These are phyloP conservation scores for Salix udensis DNA, from an alignment of 345 rosid genomes.

Conservation along the genomic window DNA sequence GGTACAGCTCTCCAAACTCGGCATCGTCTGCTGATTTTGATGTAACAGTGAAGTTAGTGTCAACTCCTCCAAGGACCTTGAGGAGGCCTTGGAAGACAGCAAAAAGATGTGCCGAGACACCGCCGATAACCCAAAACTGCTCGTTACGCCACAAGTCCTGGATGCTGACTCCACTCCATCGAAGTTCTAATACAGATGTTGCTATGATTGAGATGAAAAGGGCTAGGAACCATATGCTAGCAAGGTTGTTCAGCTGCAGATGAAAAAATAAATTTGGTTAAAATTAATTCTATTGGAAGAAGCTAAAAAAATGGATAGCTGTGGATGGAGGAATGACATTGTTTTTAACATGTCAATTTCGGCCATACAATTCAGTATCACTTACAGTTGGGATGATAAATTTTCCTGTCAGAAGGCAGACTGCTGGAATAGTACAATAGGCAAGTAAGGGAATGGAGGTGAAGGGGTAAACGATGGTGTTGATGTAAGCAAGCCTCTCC, in stretches of 20 bases:
- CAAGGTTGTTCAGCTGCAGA: conserved; percentile 68
- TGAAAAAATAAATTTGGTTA: conserved; percentile 2
- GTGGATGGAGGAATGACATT: neutral
- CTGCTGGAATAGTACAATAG: conserved; percentile 89
- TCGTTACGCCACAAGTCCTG: conserved; percentile 94
- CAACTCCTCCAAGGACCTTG: conserved; percentile 90
- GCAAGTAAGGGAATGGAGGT: conserved; percentile 91
- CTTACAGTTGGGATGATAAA: conserved; percentile 90
- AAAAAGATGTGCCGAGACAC: conserved; percentile 93
- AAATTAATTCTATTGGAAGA: neutral
- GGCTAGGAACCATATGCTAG: conserved; percentile 86
- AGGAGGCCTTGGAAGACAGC: conserved; percentile 96
- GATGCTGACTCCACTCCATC: conserved; percentile 90
- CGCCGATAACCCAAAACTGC: conserved; percentile 97
- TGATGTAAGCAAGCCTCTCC: conserved; percentile 81
- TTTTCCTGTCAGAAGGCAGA: conserved; percentile 93
- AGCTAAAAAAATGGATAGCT: neutral
- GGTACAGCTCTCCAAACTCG: conserved; percentile 89
- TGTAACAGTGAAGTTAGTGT: conserved; percentile 94
- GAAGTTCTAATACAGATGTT: conserved; percentile 75
- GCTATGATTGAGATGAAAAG: conserved; percentile 85
- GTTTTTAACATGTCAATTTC: neutral
- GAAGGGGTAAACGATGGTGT: conserved; percentile 93
- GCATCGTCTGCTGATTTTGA: conserved; percentile 69
- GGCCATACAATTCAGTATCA: neutral